Evolutionary conservation across 768 basidiomycete genomes (phyloP).

Genomic region (Leucocoprinus leucothites): DNA sequence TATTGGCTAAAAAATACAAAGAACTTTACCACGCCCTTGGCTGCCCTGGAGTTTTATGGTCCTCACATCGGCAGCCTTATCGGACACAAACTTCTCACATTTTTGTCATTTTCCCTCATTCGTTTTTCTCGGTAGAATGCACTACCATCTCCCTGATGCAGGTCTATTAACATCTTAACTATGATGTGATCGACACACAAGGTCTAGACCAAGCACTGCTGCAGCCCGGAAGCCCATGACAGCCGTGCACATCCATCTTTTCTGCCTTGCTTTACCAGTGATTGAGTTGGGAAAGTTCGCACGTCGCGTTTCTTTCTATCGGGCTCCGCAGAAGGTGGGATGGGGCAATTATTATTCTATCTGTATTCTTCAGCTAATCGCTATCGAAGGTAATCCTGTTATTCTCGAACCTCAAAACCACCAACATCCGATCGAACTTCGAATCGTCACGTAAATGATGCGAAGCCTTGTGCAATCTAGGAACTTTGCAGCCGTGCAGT

Average conservation of each 20-base stretch:
- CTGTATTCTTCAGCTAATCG: conserved; percentile 6
- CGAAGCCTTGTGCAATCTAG: not conserved
- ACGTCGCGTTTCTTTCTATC: conserved; percentile 10
- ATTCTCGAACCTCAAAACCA: conserved; percentile 8
- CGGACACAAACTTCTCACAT: not conserved
- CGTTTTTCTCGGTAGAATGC: not conserved
- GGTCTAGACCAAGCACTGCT: conserved; percentile 4
- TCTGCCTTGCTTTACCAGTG: not conserved
- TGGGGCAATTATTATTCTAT: conserved; percentile 2
- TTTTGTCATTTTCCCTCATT: not conserved
- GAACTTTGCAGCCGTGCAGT: conserved; percentile 8
- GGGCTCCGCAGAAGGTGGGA: conserved; percentile 19
- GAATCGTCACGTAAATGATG: conserved; percentile 8
- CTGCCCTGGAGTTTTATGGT: not conserved
- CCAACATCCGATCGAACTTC: conserved; percentile 11
- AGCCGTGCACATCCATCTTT: not conserved
- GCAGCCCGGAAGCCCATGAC: not conserved
- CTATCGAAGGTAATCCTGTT: not conserved
- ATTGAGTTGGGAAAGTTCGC: not conserved
- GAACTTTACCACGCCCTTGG: not conserved
- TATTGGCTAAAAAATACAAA: too few relatives aligned
- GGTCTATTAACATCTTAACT: conserved; percentile 13
- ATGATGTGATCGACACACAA: conserved; percentile 16
- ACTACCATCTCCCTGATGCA: conserved; percentile 5
- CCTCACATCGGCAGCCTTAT: not conserved